Evolutionary conservation across 306 rosid species (phyloP), one percentile per base, ranked within the genome.

Genomic region (Prunus mongolica): DNA sequence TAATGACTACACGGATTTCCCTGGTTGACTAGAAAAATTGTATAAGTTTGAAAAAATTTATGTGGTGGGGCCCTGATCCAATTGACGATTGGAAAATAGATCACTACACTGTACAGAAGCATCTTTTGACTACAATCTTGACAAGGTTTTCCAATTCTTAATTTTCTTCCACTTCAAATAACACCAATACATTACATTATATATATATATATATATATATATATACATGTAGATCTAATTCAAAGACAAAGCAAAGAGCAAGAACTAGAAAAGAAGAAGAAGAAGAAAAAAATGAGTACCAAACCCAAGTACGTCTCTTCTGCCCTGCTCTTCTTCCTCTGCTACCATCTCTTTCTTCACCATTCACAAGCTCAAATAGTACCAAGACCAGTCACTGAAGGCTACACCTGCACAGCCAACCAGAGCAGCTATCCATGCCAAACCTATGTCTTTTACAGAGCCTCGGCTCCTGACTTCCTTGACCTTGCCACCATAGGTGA

Each of bases 401-500:
- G 97, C 73, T 86, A 74, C 82, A 24, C 65, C 27, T 95, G 98
- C 88, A 22, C 75, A 16, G 45, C 38, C 55, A 82, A 72, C 79
- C 84, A 73, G 54, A 83, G 80, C 60, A 18, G 11, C 64, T 45
- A 70, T n/a, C 89, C 90, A 52, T 94, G 98, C 61, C 81, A 80
- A 45, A 63, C 97, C 67, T 95, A 90, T 62, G 96, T 84, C 70
- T 88, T 80, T 74, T 95, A 92, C 89, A 62, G 82, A 24, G 93
- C 97, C 49, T 9, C 27, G 3, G 12, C 82, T 7, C 97, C 98
- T 3, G 32, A 86, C 67, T 92, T 86, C 66, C 90, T 89, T 3
- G 90, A 92, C 82, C 81, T 95, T 10, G 97, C 84, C 25, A n/a
- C 97, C 81, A 71, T 95, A 15, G 96, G 55, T 2, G 98, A 95